Conservation (phyloP, 108 stramenopile species). For the Craspedostauros australis region DNA sequence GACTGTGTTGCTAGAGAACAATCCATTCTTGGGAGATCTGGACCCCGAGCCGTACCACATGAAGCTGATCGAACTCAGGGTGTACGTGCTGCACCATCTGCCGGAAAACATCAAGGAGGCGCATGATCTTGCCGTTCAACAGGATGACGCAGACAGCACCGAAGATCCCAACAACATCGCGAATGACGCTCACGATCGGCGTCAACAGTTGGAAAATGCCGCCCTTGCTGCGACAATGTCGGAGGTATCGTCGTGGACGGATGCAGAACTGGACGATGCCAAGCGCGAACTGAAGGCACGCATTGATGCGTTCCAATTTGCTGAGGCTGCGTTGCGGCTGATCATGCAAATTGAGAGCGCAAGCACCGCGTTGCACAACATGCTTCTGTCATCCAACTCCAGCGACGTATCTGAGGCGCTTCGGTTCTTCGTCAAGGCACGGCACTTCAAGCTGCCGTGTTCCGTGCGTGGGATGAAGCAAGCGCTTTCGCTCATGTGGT, state of each 20-base stretch:
- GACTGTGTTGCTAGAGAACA: conserved; percentile 79
- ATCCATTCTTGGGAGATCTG: conserved; percentile 89
- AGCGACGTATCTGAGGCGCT: conserved; percentile 90
- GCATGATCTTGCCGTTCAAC: conserved; percentile 45
- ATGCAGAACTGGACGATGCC: conserved; percentile 26
- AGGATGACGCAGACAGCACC: too few relatives aligned
- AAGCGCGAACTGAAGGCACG: conserved; percentile 55
- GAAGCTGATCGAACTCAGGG: conserved; percentile 66
- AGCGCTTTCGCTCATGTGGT: conserved; percentile 91
- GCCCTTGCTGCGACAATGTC: conserved; percentile 66
- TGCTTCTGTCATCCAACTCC: conserved; percentile 76
- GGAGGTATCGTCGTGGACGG: conserved; percentile 33
- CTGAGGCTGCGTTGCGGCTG: conserved; percentile 74
- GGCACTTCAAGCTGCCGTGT: conserved; percentile 89
- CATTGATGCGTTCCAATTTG: conserved; percentile 66
- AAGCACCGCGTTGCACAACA: conserved; percentile 56
- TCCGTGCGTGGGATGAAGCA: conserved; percentile 88
- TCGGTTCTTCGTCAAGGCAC: conserved; percentile 84
- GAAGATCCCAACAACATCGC: conserved; percentile 20
- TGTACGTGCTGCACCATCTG: conserved; percentile 56
- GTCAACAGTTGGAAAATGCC: conserved; percentile 58
- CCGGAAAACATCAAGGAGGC: conserved; percentile 61
- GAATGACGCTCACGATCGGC: conserved; percentile 24
- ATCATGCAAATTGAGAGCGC: conserved; percentile 77
- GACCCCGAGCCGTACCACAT: conserved; percentile 74